Conservation (phyloP, 1,284 basidiomycete genomes). For the Cryptococcus hybrid region DNA sequence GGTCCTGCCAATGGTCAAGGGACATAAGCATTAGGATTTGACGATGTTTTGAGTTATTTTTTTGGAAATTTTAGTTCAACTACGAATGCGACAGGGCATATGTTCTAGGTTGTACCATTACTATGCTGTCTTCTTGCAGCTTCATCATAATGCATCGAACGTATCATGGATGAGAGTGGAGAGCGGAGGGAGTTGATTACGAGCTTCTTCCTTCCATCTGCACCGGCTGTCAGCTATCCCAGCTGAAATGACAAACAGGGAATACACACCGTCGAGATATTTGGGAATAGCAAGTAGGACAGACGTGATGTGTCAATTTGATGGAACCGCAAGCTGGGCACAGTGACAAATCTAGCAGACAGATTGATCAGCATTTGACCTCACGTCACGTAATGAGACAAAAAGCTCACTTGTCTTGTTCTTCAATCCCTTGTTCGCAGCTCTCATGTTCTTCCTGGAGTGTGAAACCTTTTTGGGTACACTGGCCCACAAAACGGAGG, state of each 20-base stretch:
- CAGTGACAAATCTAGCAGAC: slow-evolving; percentile 71
- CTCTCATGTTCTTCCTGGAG: slow-evolving; percentile 91
- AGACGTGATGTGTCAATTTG: slow-evolving; percentile 87
- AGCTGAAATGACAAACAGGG: neutral
- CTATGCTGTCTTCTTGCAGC: too few species aligned
- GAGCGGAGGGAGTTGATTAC: neutral
- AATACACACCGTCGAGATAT: slow-evolving; percentile 58
- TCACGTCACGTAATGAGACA: neutral
- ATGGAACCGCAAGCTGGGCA: slow-evolving; percentile 88
- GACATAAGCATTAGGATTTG: too few species aligned
- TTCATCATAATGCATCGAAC: neutral
- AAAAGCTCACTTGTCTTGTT: slow-evolving; percentile 79
- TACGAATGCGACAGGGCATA: too few species aligned
- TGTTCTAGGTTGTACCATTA: too few species aligned
- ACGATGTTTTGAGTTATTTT: too few species aligned
- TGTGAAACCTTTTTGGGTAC: slow-evolving; percentile 95
- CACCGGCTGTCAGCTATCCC: neutral
- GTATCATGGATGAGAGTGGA: neutral
- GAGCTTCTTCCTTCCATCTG: slow-evolving; percentile 22
- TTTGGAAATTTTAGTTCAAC: too few species aligned
- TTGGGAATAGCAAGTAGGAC: slow-evolving; percentile 76
- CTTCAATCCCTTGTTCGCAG: slow-evolving; percentile 90
- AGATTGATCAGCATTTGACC: neutral
- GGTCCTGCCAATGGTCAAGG: too few species aligned
- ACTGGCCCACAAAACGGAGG: slow-evolving; percentile 78